Base-by-base conservation (phyloP, 805 yeast species). In the Saccharomycopsis babjevae region DNA sequence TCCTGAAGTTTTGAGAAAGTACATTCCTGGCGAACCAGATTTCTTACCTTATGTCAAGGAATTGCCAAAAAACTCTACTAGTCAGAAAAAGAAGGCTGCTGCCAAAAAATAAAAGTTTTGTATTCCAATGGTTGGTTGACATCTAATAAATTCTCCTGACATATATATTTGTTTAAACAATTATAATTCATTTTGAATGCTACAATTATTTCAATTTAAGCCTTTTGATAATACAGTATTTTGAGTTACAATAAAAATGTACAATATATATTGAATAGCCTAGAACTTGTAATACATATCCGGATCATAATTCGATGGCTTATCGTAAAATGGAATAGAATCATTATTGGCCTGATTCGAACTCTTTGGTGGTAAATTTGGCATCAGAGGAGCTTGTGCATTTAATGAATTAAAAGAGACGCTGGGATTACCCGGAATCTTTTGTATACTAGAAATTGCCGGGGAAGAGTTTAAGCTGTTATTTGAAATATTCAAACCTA, bases 1-100 rank as follows among this genome's bases (percentile, higher is more conserved):
- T 65, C 99, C 99, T 64, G 96, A 92, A 77, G 98, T 92, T 50
- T 83, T 94, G 74, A 88, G 97, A 81, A 89, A 83, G 75, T 94
- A 87, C 80, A 89, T 94, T 70, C 99, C 99, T 61, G 99, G 99
- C 67, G 96, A 91, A 77, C 99, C 99, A 39, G 97, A 93, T 73
- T 94, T 94, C 76, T 77, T 94, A 69, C 98, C 97, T 58, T 94
- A 76, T 74, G 83, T 82, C 62, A 89, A 87, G 75, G 98, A 90
- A 72, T 82, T 93, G 70, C 97, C 97, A 75, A 92, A 92, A 83
- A 89, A 91, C 79, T 86, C 94, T 50, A 89, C 96, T 66, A 88
- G 96, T 59, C 82, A 80, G 74, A 79, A 80, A 74, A 85, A 84
- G 81, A 79, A 80, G 73, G 84, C 84, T 81, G 61, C 60, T n/a